Evolutionary conservation across 2,329 filamentous ascomycete species (phyloP), one percentile per base, ranked within the genome.

Genomic region (Microdochium trichocladiopsis): DNA sequence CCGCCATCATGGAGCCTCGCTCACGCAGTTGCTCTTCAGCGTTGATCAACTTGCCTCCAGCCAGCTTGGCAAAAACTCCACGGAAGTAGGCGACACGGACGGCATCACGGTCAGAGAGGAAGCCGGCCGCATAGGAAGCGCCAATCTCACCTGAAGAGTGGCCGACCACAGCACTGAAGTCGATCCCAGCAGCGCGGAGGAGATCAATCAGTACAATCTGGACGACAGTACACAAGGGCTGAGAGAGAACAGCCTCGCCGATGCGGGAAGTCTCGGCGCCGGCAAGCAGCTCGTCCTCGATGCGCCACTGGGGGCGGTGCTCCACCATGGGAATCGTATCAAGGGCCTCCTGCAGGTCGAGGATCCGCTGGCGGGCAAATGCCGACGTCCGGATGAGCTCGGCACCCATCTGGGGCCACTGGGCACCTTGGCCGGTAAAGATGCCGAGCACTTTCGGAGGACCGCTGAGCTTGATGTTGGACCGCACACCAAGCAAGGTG

Each of bases 91-190:
- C 47, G 4, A 25, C 47, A 3, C 10, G 6, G 22, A 28, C 14
- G 8, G 47, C 47, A 4, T 25, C 23, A 11, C 16, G 4, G 8
- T 4, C 12, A 16, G 23, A 25, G 4, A 48, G 3, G 11, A 3
- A 10, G 4, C 47, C 47, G 8, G 47, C 22, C 3, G 47, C 47
- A n/a, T 48, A 48, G 4, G 47, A 3, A 0, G 73, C 73, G 0
- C 69, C 72, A 28, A 76, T 68, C 52, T 70, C 68, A 2, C 67
- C 67, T 0, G 62, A 66, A 0, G 67, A 70, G 45, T 71, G 62
- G 2, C 62, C 60, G 1, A 61, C 23, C 0, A 58, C 52, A 1
- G 54, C 48, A 0, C 25, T 3, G 1, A 60, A 1, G 0, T 22
- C 1, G 62, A 43, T 1, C 41, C 49, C 56, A 63, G 61, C 56